Evolutionary conservation across 2,329 filamentous ascomycete genomes (phyloP).

Genomic region (Colletotrichum lindemuthianum): DNA sequence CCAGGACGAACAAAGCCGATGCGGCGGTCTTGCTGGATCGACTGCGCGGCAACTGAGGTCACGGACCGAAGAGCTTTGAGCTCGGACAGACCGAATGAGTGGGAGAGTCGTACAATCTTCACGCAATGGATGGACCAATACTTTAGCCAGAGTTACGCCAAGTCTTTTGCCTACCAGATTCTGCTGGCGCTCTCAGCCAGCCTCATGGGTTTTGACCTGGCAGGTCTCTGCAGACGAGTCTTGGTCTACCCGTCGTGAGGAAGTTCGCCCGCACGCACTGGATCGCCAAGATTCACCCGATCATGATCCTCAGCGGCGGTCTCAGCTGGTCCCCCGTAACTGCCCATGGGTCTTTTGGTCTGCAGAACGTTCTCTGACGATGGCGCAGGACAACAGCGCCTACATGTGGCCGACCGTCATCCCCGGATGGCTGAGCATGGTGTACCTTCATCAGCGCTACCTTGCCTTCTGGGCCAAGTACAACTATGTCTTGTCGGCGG

Average conservation of each 20-base stretch:
- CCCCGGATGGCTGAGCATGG: constrained; percentile 53
- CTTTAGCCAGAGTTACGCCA: constrained; percentile 56
- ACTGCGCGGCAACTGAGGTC: constrained; percentile 55
- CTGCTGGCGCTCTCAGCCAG: constrained; percentile 58
- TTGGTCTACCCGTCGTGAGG: constrained; percentile 57
- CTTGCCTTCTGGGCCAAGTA: constrained; percentile 51
- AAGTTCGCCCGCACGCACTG: constrained; percentile 45
- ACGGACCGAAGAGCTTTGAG: constrained; percentile 53
- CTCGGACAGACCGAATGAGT: constrained; percentile 50
- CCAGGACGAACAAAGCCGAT: constrained; percentile 55
- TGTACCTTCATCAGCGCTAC: constrained; percentile 51
- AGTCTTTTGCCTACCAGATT: constrained; percentile 56
- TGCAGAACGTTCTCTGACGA: not conserved
- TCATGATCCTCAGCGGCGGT: constrained; percentile 49
- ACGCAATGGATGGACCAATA: constrained; percentile 54
- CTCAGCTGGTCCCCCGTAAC: constrained; percentile 45
- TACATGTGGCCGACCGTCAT: constrained; percentile 57
- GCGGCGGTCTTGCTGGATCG: constrained; percentile 52
- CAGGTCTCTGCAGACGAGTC: constrained; percentile 57
- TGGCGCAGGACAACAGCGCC: constrained; percentile 48
- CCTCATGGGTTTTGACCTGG: constrained; percentile 62
- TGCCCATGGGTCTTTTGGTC: not conserved
- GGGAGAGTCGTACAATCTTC: constrained; percentile 53
- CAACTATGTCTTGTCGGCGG: constrained; percentile 47
- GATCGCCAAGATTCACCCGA: constrained; percentile 52